These are phyloP conservation scores for Pichia sp. DNA, from an alignment of 1,139 yeast genomes.

Conservation along the genomic window DNA sequence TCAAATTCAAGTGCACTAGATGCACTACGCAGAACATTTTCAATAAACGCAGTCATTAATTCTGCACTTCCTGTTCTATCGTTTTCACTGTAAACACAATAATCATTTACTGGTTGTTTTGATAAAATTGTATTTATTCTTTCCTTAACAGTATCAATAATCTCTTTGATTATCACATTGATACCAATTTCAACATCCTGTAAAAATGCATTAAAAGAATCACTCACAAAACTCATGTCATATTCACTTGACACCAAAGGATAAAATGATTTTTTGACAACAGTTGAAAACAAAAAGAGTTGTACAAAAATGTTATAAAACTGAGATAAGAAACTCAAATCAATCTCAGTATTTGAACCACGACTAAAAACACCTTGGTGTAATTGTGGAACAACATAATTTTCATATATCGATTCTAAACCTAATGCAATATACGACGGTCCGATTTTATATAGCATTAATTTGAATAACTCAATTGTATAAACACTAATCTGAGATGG, in stretches of 20 bases:
- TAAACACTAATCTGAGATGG: conserved; percentile 60
- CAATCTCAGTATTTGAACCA: conserved; percentile 30
- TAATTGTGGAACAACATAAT: conserved; percentile 28
- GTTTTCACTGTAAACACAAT: conserved; percentile 35
- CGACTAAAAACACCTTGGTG: conserved; percentile 22
- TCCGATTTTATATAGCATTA: conserved; percentile 65
- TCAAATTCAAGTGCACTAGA: conserved; percentile 18
- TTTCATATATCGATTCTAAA: conserved; percentile 58
- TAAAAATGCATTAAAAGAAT: conserved; percentile 61
- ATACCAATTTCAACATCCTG: conserved; percentile 63
- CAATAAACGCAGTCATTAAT: conserved; percentile 45
- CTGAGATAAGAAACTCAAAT: conserved; percentile 43
- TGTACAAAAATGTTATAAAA: conserved; percentile 58
- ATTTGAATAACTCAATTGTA: conserved; percentile 60
- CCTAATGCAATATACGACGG: conserved; percentile 69
- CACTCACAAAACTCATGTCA: conserved; percentile 42
- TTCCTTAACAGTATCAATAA: conserved; percentile 45
- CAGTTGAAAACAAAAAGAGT: conserved; percentile 64
- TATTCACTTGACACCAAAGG: conserved; percentile 48
- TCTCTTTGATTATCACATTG: conserved; percentile 57
- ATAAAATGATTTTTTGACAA: conserved; percentile 59
- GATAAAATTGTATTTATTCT: conserved; percentile 45
- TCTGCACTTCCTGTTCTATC: conserved; percentile 70
- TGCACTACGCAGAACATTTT: conserved; percentile 14
- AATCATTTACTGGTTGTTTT: conserved; percentile 62